A percentile compares a stretch with the other conserved stretches of the same genome.
phyloP scores from a whole-genome alignment of 768 basidiomycete genomes.

The Lactifluus piperatus region DNA sequence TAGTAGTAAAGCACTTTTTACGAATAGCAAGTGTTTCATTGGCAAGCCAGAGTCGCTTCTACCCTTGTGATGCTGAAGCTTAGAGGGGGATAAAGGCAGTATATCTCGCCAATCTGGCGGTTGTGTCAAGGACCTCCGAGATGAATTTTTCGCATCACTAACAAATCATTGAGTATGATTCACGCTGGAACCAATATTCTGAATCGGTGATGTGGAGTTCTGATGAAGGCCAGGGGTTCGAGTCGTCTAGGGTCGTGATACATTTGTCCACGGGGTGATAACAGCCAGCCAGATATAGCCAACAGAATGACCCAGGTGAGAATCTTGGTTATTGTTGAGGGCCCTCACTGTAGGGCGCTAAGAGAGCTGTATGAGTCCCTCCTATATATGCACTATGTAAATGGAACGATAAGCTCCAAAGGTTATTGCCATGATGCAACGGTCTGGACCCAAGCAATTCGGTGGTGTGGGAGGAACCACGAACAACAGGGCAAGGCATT shows the following conservation, averaged over 20 bases:
- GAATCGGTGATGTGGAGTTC: conserved; percentile 34
- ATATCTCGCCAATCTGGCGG: conserved; percentile 41
- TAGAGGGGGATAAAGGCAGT: conserved; percentile 28
- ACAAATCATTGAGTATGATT: conserved; percentile 53
- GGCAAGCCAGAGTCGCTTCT: background rate
- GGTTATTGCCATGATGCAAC: background rate
- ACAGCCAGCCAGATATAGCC: background rate
- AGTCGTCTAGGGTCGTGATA: conserved; percentile 21
- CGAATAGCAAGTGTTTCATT: background rate
- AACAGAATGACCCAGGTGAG: background rate
- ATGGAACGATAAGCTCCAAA: no score
- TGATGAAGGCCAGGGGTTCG: conserved; percentile 23
- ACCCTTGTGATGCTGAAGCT: background rate
- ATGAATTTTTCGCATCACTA: background rate
- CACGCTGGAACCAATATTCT: conserved; percentile 33
- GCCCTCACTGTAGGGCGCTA: background rate
- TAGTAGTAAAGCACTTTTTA: background rate
- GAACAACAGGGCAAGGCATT: background rate
- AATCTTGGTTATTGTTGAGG: background rate
- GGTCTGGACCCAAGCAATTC: background rate
- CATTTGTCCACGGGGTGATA: conserved; percentile 2
- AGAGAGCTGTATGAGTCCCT: background rate
- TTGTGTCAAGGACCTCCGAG: background rate
- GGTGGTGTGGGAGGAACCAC: background rate
- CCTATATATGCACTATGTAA: background rate